Conservation (phyloP, 257 asterid species). For the Ocimum tenuiflorum region DNA sequence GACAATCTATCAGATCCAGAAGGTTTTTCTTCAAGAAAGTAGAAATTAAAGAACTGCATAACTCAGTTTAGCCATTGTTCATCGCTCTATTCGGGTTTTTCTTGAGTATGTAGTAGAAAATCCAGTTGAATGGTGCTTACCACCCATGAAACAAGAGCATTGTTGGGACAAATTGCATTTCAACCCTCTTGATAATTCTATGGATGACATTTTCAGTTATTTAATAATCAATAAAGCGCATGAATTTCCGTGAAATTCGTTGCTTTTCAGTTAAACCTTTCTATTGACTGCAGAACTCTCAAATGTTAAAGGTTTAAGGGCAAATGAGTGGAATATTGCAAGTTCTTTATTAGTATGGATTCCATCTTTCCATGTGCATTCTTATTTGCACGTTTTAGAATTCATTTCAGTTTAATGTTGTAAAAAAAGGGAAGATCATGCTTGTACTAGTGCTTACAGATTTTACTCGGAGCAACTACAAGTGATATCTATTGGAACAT, state of each 20-base stretch:
- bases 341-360: background rate
- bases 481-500: background rate
- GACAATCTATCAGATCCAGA: background rate
- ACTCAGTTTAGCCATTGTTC: no score
- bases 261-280: background rate
- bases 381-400: no score
- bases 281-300: background rate
- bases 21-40: background rate
- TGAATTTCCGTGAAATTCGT: no score
- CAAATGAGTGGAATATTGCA: background rate
- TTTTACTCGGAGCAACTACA: background rate
- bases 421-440: background rate
- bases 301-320: background rate
- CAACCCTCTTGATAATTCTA: no score
- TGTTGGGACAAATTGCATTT: no score
- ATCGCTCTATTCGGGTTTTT: no score
- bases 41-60: background rate
- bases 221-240: no score
- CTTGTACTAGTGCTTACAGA: background rate
- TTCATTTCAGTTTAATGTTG: background rate
- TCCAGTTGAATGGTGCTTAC: no score
- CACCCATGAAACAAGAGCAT: no score
- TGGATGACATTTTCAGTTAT: no score
- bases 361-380: no score
- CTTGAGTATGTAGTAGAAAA: no score